Evolutionary conservation across 352 stramenopile genomes (phyloP).

Genomic region (Phytophthora meadii): DNA sequence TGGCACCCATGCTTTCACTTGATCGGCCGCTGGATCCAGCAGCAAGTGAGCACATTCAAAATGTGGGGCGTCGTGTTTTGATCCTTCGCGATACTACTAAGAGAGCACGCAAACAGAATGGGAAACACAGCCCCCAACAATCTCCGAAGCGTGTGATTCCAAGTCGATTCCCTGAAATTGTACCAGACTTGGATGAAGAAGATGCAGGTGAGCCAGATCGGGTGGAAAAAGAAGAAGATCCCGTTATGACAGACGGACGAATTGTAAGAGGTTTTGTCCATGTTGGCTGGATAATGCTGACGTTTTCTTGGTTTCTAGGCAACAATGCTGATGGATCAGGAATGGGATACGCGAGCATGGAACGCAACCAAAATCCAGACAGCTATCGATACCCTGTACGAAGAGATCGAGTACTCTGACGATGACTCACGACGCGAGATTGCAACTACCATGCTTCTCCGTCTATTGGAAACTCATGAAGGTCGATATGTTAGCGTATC

Average conservation of each 20-base stretch:
- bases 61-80: slow-evolving; percentile 63
- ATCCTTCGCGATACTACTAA: slow-evolving; percentile 61
- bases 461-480: slow-evolving; percentile 73
- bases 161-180: slow-evolving; percentile 56
- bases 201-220: slow-evolving; percentile 31
- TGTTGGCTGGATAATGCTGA: background rate
- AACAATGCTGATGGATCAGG: slow-evolving; percentile 79
- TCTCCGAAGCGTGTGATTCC: slow-evolving; percentile 57
- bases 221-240: slow-evolving; percentile 36
- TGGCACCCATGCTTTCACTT: slow-evolving; percentile 62
- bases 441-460: slow-evolving; percentile 73
- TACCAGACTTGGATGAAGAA: slow-evolving; percentile 28
- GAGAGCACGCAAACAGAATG: slow-evolving; percentile 39
- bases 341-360: slow-evolving; percentile 83
- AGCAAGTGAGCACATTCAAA: slow-evolving; percentile 55
- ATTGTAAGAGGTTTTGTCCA: slow-evolving; percentile 52
- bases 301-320: slow-evolving; percentile 39
- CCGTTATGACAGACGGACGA: slow-evolving; percentile 42
- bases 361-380: slow-evolving; percentile 65
- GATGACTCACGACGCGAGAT: slow-evolving; percentile 54
- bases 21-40: slow-evolving; percentile 50
- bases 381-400: slow-evolving; percentile 73
- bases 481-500: slow-evolving; percentile 38
- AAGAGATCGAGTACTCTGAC: slow-evolving; percentile 61
- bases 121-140: slow-evolving; percentile 14